These are phyloP conservation scores for Magnusiomyces suaveolens DNA, from an alignment of 1,139 yeast genomes.

Conservation along the genomic window DNA sequence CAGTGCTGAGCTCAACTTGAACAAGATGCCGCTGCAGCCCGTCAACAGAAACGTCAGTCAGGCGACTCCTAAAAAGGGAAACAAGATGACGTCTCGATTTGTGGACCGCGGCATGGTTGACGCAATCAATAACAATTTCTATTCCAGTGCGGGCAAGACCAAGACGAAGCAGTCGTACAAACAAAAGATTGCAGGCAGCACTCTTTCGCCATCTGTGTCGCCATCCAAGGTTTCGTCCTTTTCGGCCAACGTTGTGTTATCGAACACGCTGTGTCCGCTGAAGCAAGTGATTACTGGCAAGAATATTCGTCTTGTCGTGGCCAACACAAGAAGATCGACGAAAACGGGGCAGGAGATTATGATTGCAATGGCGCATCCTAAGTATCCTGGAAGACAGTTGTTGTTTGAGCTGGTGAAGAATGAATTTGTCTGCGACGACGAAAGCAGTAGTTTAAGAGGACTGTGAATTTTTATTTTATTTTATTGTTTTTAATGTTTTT, in stretches of 20 bases:
- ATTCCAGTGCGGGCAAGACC: too few species aligned
- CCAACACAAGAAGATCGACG: constrained; percentile 34
- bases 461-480: constrained; percentile 13
- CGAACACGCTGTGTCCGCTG: constrained; percentile 26
- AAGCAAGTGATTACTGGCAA: constrained; percentile 74
- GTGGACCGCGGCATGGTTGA: not conserved
- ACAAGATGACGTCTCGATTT: not conserved
- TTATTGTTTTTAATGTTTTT: not conserved
- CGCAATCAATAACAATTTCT: too few species aligned
- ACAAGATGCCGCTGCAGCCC: not conserved
- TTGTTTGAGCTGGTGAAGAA: constrained; percentile 31
- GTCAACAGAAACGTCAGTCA: not conserved
- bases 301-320: constrained; percentile 38
- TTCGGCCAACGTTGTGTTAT: not conserved
- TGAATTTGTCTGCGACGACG: constrained; percentile 30
- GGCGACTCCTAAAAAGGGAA: not conserved
- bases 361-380: constrained; percentile 63
- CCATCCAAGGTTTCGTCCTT: not conserved
- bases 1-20: not conserved
- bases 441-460: constrained; percentile 24
- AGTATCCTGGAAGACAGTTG: constrained; percentile 53
- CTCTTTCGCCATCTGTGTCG: not conserved
- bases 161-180: not conserved
- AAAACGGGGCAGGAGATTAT: constrained; percentile 37
- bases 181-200: not conserved